phyloP scores from a whole-genome alignment of 2,329 filamentous ascomycete species.

The Cytospora mali region DNA sequence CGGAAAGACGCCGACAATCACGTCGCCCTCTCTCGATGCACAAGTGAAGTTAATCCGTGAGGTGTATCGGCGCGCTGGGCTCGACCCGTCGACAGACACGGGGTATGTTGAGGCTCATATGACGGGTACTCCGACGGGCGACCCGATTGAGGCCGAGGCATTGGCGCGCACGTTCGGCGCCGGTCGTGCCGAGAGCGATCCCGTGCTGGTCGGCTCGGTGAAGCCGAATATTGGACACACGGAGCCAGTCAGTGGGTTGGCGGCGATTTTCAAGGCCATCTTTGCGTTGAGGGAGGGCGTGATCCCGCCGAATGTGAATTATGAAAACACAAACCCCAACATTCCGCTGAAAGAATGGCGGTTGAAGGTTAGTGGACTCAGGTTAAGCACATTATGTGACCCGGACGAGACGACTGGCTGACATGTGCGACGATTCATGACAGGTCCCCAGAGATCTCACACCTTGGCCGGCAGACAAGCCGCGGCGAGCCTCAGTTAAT shows the following conservation, averaged over 20 bases:
- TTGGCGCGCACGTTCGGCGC: constrained; percentile 37
- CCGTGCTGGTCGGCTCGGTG: constrained; percentile 34
- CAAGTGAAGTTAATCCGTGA: constrained; percentile 40
- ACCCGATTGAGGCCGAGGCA: no score
- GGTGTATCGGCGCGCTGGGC: constrained; percentile 37
- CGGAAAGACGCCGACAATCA: constrained; percentile 46
- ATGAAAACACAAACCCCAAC: constrained; percentile 33
- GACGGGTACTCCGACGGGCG: no score
- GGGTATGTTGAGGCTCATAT: constrained; percentile 43
- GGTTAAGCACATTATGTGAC: no score
- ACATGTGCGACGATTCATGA: no score
- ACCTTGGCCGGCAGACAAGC: no score
- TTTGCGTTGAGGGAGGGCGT: constrained; percentile 32
- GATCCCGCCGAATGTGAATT: constrained; percentile 35
- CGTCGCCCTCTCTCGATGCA: constrained; percentile 38
- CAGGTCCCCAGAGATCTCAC: constrained; percentile 24
- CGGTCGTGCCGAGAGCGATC: constrained; percentile 29
- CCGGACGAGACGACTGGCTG: no score
- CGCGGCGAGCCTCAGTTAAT: constrained; percentile 35
- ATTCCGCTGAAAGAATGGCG: constrained; percentile 36
- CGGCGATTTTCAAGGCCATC: constrained; percentile 35
- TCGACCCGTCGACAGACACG: constrained; percentile 36
- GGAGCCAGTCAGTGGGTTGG: constrained; percentile 34
- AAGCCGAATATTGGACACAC: constrained; percentile 39
- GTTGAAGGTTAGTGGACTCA: no score